A percentile compares a stretch with the other conserved stretches of the same genome.
These are phyloP conservation scores for Colletotrichum abscissum DNA, from an alignment of 2,329 filamentous ascomycete species.

Conservation along the genomic window DNA sequence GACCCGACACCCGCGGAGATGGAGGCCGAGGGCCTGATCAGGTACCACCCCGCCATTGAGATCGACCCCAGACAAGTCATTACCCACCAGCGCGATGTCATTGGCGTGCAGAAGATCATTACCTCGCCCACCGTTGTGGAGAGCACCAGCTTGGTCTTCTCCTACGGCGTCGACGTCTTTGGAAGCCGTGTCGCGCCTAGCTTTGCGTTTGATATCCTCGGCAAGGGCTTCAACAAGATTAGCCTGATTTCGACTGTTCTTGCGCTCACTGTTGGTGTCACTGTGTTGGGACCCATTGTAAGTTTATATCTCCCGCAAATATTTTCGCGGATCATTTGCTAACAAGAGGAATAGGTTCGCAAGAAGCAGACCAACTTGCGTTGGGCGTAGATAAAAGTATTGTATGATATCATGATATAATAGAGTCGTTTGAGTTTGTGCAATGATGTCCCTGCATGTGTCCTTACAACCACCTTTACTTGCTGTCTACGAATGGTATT, in stretches of 20 bases:
- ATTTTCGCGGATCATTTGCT: constrained; percentile 39
- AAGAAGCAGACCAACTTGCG: constrained; percentile 76
- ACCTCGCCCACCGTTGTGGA: constrained; percentile 85
- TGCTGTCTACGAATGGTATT: neutral
- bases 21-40: constrained; percentile 81
- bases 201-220: constrained; percentile 90
- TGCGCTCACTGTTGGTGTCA: constrained; percentile 80
- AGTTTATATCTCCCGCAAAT: constrained; percentile 46
- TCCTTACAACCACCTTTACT: neutral
- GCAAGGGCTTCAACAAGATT: constrained; percentile 92
- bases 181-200: constrained; percentile 89
- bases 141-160: constrained; percentile 90
- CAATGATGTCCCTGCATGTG: neutral
- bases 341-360: constrained; percentile 57
- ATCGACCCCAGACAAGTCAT: constrained; percentile 85
- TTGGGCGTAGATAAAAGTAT: constrained; percentile 55
- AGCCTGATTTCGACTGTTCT: constrained; percentile 86
- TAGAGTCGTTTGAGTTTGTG: constrained; percentile 17
- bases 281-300: constrained; percentile 87
- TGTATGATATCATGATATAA: constrained; percentile 29
- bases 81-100: constrained; percentile 83
- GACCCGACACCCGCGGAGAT: constrained; percentile 83
- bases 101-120: constrained; percentile 79
- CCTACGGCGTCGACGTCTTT: constrained; percentile 89
- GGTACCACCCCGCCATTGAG: constrained; percentile 81